Evolutionary conservation across 176 grass and related monocot species (phyloP).

Genomic region (Paspalum notatum): DNA sequence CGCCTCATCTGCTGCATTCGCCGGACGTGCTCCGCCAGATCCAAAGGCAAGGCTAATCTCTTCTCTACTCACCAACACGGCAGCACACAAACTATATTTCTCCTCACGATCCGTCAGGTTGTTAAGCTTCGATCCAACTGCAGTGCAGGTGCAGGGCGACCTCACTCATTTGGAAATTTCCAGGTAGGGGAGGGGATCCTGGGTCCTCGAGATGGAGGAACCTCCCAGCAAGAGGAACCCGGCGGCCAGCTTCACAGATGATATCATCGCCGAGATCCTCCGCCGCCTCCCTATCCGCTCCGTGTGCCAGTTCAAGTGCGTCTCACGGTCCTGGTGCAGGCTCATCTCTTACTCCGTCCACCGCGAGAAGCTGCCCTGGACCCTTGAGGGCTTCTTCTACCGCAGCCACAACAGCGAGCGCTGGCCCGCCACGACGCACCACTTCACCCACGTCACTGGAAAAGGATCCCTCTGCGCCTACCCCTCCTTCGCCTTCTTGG

Average conservation of each 20-base stretch:
- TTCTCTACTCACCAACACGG: background rate
- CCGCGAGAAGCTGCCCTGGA: background rate
- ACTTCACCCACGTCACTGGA: background rate
- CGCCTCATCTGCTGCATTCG: background rate
- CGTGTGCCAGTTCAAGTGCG: background rate
- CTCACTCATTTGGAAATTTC: too few species aligned
- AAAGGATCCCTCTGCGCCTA: background rate
- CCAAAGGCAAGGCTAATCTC: background rate
- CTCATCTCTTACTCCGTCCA: background rate
- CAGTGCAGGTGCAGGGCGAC: background rate
- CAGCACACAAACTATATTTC: background rate
- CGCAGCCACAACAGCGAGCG: background rate
- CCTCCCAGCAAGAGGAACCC: background rate
- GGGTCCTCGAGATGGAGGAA: background rate
- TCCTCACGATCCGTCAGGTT: background rate
- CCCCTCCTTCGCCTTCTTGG: background rate
- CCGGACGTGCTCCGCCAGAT: background rate
- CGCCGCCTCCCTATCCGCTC: background rate
- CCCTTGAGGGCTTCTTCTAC: background rate
- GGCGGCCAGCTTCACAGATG: background rate
- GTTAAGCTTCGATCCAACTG: background rate
- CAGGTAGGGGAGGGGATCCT: background rate
- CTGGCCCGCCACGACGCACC: background rate
- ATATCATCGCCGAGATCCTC: background rate
- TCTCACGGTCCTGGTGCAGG: background rate